A percentile compares a stretch with the other conserved stretches of the same genome.
Conservation (phyloP, 257 asterid genomes). For the Solanum neorickii region DNA sequence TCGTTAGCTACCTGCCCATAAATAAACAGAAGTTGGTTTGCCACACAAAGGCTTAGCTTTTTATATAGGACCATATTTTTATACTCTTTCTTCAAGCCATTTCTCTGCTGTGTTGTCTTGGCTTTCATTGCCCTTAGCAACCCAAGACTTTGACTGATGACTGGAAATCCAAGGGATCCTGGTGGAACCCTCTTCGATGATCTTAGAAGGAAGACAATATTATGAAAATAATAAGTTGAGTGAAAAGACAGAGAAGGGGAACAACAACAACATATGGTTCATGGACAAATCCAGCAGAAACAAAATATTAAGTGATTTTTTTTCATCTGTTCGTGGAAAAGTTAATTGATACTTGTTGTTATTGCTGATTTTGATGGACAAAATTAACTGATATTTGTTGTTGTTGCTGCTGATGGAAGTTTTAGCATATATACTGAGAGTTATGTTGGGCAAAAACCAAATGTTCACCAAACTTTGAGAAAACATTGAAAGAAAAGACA, state of each 20-base stretch:
- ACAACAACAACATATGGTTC: neutral
- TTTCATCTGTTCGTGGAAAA: accelerated
- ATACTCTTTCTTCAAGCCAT: conserved; percentile 43
- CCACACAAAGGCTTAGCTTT: conserved; percentile 57
- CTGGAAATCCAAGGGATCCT: conserved; percentile 52
- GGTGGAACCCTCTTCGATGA: conserved; percentile 35
- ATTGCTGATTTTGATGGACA: accelerated
- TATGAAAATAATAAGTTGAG: neutral
- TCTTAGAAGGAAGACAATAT: neutral
- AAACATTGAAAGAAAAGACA: neutral
- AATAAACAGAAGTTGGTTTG: conserved; percentile 45
- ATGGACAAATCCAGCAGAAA: too few species aligned
- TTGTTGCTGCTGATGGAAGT: neutral
- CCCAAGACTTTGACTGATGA: conserved; percentile 54
- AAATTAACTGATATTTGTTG: too few species aligned
- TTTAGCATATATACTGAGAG: neutral
- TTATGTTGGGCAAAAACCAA: neutral
- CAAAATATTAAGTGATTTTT: too few species aligned
- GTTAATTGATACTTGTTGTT: too few species aligned
- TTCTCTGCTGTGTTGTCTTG: conserved; percentile 40
- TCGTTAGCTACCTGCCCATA: conserved; percentile 73
- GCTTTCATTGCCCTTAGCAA: conserved; percentile 59
- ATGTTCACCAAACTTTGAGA: neutral
- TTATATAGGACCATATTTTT: conserved; percentile 43
- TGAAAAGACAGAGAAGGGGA: neutral